Evolutionary conservation across 495 filamentous ascomycete species (phyloP).

Genomic region (Saxophila tyrrhenica): DNA sequence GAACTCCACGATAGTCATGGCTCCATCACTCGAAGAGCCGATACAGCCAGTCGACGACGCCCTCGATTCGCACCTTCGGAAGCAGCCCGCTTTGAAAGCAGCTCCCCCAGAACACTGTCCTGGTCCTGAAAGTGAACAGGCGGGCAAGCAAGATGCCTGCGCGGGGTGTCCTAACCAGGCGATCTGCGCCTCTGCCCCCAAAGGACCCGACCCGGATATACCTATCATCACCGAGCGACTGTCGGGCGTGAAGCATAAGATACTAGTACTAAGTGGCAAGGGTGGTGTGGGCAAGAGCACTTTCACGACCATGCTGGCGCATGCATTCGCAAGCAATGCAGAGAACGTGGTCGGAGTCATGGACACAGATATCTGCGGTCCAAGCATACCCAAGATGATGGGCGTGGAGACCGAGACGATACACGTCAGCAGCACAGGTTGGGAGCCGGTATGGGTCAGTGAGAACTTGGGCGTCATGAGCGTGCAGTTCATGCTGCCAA

Average conservation of each 20-base stretch:
- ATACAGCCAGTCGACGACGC: slow-evolving; percentile 40
- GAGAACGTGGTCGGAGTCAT: slow-evolving; percentile 74
- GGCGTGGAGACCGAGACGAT: slow-evolving; percentile 88
- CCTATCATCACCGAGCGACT: slow-evolving; percentile 76
- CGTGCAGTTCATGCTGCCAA: slow-evolving; percentile 94
- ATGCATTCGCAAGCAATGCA: slow-evolving; percentile 71
- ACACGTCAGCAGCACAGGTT: slow-evolving; percentile 69
- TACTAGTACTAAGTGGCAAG: slow-evolving; percentile 86
- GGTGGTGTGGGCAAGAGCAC: slow-evolving; percentile 95
- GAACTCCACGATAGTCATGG: slow-evolving; percentile 35
- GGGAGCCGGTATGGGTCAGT: slow-evolving; percentile 86
- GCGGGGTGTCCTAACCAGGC: slow-evolving; percentile 89
- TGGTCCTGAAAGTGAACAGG: slow-evolving; percentile 76
- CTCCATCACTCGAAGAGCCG: slow-evolving; percentile 60
- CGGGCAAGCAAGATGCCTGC: slow-evolving; percentile 79
- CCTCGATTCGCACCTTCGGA: slow-evolving; percentile 56
- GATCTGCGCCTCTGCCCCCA: slow-evolving; percentile 88
- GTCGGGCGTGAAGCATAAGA: slow-evolving; percentile 72
- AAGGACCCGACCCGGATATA: slow-evolving; percentile 92
- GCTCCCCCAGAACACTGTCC: slow-evolving; percentile 97
- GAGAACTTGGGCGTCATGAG: slow-evolving; percentile 92
- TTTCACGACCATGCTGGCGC: slow-evolving; percentile 73
- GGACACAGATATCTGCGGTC: slow-evolving; percentile 95
- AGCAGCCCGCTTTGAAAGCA: slow-evolving; percentile 70
- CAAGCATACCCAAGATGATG: slow-evolving; percentile 95